phyloP scores from a whole-genome alignment of 192 early-diverging fungal species.

The Linnemannia exigua region DNA sequence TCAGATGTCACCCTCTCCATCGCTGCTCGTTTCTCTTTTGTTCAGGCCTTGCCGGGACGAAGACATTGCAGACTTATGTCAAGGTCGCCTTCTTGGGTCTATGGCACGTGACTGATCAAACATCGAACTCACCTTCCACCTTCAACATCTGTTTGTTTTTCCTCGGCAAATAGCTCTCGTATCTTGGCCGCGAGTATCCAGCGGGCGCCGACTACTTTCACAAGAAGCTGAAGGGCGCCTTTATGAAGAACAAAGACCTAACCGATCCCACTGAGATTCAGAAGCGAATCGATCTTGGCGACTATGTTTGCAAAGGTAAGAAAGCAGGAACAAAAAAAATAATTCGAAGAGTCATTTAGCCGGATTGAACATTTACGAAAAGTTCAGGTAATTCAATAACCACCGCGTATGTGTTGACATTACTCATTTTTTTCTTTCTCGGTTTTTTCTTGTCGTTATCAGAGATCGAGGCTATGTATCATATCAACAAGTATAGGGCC shows the following conservation, averaged over 20 bases:
- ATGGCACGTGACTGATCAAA: neutral
- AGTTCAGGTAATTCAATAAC: neutral
- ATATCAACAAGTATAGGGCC: slow-evolving; percentile 56
- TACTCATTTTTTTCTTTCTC: neutral
- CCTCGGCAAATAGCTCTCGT: slow-evolving; percentile 22
- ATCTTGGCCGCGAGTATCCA: slow-evolving; percentile 49
- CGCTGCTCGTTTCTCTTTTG: too few relatives aligned
- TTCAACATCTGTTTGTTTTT: neutral
- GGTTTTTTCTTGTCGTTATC: neutral
- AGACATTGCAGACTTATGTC: too few relatives aligned
- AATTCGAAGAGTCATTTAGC: too few relatives aligned
- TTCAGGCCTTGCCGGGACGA: too few relatives aligned
- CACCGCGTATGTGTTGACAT: neutral
- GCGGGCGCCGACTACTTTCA: slow-evolving; percentile 52
- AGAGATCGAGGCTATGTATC: slow-evolving; percentile 58
- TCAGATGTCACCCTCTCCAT: too few relatives aligned
- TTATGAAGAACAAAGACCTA: slow-evolving; percentile 51
- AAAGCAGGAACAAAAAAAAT: neutral
- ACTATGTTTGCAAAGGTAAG: slow-evolving; percentile 55
- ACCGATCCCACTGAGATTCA: slow-evolving; percentile 44
- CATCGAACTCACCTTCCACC: too few relatives aligned
- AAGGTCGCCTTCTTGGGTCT: too few relatives aligned
- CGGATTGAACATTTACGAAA: too few relatives aligned
- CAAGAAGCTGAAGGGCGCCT: slow-evolving; percentile 40
- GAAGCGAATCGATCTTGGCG: slow-evolving; percentile 53